Evolutionary conservation across 2,329 filamentous ascomycete species (phyloP), one percentile per base, ranked within the genome.

Genomic region (Cordyceps farinosa): DNA sequence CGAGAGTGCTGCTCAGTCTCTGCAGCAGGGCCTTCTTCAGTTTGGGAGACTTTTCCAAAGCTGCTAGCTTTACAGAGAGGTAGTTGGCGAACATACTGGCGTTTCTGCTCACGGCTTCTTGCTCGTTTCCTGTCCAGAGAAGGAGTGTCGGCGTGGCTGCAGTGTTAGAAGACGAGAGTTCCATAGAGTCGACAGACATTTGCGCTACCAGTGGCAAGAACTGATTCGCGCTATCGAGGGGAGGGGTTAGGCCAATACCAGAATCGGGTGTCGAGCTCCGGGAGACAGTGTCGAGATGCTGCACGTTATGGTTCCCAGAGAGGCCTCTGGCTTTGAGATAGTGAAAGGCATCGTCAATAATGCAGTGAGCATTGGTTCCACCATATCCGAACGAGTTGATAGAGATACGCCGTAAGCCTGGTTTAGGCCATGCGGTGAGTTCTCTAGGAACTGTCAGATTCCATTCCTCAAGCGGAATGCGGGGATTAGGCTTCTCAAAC

Each of bases 321-420:
- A 53, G 58, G 9, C 17, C 54, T 32, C 13, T 54, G 29, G 17
- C 58, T 48, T 2, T 27, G 0, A 67, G 48, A 29, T 63, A 68
- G 36, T 61, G 51, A 29, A 45, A 56, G 1, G 64, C 65, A 17
- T 68, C 66, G 34, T 70, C 68, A 8, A 69, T 38, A 13, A 70
- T 66, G 7, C 67, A 64, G 45, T 73, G 71, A 1, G 65, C 67
- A 27, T 72, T 73, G 2, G 66, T 67, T 4, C 71, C 71, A 0
- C 71, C 70, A 6, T 70, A 71, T 0, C 70, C 71, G 27, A 73
- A 73, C 7, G 70, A 69, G 65, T 73, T 72, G 61, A 73, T 64
- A 30, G 67, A 69, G 9, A 65, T 63, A 22, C 69, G 57, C 0
- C 63, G 53, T 1, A 45, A 34, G 0, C 63, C 66, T 2, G 34